Evolutionary conservation across 202 grass and related monocot species (phyloP), one percentile per base, ranked within the genome.

Genomic region (Panicum virgatum): DNA sequence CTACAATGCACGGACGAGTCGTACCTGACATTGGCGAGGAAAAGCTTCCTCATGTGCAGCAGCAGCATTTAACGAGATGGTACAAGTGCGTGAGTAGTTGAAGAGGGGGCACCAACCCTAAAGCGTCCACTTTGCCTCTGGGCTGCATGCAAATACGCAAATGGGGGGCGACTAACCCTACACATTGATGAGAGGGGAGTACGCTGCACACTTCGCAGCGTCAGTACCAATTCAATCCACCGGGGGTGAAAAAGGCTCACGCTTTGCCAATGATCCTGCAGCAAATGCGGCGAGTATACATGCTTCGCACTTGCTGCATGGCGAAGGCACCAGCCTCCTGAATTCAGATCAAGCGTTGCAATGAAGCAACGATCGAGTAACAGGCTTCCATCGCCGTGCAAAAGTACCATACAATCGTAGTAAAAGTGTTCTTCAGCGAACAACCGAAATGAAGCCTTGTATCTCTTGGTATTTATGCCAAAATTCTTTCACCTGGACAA

Each of bases 1-100:
- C 57, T 62, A 48, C 25, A 19, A 50, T 77, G n/a, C 45, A 80
- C 37, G 54, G 67, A 71, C 45, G 36, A 85, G 48, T 72, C 59
- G 82, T 77, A 72, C 64, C 64, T 82, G 87, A 42, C 77, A 82
- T 81, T 19, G 72, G 72, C 70, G 72, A 45, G 62, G 63, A 76
- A 76, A 77, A 67, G 62, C 50, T 26, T 65, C 58, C 77, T 85
- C 78, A 85, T 89, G 72, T 77, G 87, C 82, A 85, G 48, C 83
- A 85, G 82, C 78, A 82, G 47, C 82, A 85, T 89, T 81, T 85
- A 89, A 89, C 72, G 46, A 48, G 75, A 76, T 23, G 82, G 82
- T 82, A 82, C 77, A 77, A 72, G 22, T 48, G 82, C 78, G 75
- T 78, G 82, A 82, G 82, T 85, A 66, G 82, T 77, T 86, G 77